These are phyloP conservation scores for Areca catechu DNA, from an alignment of 176 grass and related monocot species.

Conservation along the genomic window DNA sequence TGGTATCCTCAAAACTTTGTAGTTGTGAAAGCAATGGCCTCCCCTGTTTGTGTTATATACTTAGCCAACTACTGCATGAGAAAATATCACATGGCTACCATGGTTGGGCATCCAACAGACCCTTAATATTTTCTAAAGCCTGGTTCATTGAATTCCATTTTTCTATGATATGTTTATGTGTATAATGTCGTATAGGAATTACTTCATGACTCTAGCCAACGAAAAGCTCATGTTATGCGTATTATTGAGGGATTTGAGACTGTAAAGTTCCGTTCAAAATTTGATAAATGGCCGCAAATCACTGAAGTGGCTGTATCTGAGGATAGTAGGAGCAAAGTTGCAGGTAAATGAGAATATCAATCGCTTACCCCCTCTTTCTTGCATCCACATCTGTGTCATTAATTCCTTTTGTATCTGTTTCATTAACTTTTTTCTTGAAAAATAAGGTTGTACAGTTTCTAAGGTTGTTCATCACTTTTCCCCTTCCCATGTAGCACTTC, in stretches of 20 bases:
- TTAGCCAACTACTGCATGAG: too few species aligned
- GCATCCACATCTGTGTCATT: too few species aligned
- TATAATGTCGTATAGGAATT: slow-evolving; percentile 55
- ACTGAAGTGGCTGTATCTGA: slow-evolving; percentile 72
- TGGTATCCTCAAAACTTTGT: too few species aligned
- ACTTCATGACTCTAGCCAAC: slow-evolving; percentile 35
- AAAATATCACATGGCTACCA: too few species aligned
- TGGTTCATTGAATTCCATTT: neutral
- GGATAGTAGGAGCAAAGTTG: slow-evolving; percentile 98
- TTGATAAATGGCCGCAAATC: slow-evolving; percentile 70
- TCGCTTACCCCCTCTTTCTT: too few species aligned
- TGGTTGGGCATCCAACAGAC: neutral
- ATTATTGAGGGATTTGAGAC: slow-evolving; percentile 91
- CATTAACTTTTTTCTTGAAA: too few species aligned
- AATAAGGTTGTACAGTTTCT: too few species aligned
- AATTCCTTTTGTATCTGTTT: too few species aligned
- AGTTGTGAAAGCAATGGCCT: too few species aligned
- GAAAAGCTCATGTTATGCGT: slow-evolving; percentile 58
- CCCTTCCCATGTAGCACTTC: slow-evolving; percentile 49
- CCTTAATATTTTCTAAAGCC: neutral
- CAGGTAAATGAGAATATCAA: slow-evolving; percentile 42
- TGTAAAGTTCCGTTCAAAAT: slow-evolving; percentile 77
- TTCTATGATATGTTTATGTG: neutral
- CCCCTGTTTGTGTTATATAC: too few species aligned
- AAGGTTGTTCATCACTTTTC: neutral